These are phyloP conservation scores for Trichoderma breve DNA, from an alignment of 2,329 filamentous ascomycete genomes.

Conservation along the genomic window DNA sequence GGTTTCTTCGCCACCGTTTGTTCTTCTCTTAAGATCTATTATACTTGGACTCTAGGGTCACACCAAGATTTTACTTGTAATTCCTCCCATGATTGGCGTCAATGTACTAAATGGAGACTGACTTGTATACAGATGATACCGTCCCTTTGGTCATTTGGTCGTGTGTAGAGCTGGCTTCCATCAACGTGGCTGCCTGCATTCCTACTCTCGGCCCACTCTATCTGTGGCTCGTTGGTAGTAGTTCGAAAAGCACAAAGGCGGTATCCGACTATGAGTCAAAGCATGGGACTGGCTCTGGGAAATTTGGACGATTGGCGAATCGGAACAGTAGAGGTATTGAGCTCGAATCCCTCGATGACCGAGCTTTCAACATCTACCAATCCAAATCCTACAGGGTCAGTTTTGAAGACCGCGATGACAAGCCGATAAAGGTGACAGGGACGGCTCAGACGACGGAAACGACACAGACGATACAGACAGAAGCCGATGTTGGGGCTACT, in stretches of 20 bases:
- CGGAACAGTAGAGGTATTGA: not conserved
- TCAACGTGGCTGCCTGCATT: not conserved
- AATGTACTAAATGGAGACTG: not conserved
- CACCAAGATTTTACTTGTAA: not conserved
- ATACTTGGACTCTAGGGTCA: not conserved
- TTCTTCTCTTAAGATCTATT: not conserved
- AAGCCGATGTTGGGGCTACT: not conserved
- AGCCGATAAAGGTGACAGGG: not conserved
- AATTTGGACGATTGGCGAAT: not conserved
- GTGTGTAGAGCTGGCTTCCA: not conserved
- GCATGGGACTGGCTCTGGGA: not conserved
- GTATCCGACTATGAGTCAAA: not conserved
- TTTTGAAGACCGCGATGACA: not conserved
- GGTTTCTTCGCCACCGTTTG: not conserved
- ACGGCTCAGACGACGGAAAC: not conserved
- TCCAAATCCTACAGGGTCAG: not conserved
- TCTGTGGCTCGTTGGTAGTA: not conserved
- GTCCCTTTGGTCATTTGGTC: not conserved
- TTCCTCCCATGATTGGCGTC: not conserved
- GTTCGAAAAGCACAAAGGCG: not conserved
- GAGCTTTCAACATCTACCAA: not conserved
- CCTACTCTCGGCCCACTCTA: not conserved
- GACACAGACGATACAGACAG: not conserved
- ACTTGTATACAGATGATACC: not conserved
- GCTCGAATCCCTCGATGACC: not conserved